These are phyloP conservation scores for Verticillium klebahnii DNA, from an alignment of 2,329 filamentous ascomycete genomes.

Conservation along the genomic window DNA sequence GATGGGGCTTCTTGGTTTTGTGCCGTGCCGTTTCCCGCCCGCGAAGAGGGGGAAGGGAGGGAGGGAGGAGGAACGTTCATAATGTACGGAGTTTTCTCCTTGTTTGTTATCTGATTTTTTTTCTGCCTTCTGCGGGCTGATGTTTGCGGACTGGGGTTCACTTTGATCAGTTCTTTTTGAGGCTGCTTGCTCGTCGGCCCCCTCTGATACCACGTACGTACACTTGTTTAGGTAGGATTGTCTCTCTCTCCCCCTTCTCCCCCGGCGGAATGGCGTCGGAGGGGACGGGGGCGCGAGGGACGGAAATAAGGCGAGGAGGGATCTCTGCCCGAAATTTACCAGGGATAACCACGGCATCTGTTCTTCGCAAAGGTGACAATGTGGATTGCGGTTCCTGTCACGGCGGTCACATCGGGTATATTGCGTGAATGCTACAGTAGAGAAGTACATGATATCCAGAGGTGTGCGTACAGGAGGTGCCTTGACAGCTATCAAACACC, in stretches of 20 bases:
- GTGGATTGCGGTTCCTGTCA: no score
- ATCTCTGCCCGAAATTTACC: background rate
- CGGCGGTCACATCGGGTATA: no score
- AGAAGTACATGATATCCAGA: no score
- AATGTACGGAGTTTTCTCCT: slow-evolving; percentile 14
- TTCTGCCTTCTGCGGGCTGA: background rate
- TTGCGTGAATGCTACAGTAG: no score
- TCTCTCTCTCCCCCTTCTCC: background rate
- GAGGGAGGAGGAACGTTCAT: slow-evolving; percentile 2
- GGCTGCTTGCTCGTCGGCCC: background rate
- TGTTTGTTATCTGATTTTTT: background rate
- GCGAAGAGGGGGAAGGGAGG: background rate
- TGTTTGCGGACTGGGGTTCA: background rate
- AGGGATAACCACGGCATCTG: background rate
- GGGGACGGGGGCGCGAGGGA: background rate
- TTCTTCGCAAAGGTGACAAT: background rate
- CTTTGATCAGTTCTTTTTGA: background rate
- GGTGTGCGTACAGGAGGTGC: no score
- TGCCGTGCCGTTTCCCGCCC: background rate
- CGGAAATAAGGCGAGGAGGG: background rate
- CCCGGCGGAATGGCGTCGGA: background rate
- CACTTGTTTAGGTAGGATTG: background rate
- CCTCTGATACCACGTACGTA: background rate
- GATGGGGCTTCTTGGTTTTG: slow-evolving; percentile 1
- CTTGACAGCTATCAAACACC: background rate